These are phyloP conservation scores for Aphanomyces euteiches DNA, from an alignment of 352 stramenopile species.

Conservation along the genomic window DNA sequence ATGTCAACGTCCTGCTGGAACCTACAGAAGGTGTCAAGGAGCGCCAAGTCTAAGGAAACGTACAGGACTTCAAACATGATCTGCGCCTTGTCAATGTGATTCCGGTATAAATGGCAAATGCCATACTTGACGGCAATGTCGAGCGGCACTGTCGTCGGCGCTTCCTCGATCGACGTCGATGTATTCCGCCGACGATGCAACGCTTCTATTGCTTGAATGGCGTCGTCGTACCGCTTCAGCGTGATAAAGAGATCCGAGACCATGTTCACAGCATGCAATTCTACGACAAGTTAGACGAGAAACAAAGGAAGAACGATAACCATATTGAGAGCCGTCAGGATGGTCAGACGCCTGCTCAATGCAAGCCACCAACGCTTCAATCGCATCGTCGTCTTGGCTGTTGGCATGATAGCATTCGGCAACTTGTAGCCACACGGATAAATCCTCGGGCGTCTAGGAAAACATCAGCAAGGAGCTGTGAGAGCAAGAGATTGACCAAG, in stretches of 20 bases:
- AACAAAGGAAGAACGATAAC: background rate
- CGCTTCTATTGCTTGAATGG: constrained; percentile 74
- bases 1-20: constrained; percentile 81
- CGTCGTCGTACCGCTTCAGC: constrained; percentile 75
- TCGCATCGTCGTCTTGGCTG: constrained; percentile 78
- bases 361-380: constrained; percentile 79
- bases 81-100: constrained; percentile 65
- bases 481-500: constrained; percentile 12
- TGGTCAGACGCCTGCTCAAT: constrained; percentile 75
- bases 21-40: constrained; percentile 4
- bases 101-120: constrained; percentile 78
- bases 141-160: constrained; percentile 62
- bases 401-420: constrained; percentile 84
- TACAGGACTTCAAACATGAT: constrained; percentile 76
- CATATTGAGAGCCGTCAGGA: constrained; percentile 12
- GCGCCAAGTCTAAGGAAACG: background rate
- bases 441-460: constrained; percentile 51
- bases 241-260: constrained; percentile 83
- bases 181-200: constrained; percentile 56
- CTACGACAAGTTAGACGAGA: constrained; percentile 21
- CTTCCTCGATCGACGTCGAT: constrained; percentile 52
- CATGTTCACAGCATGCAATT: constrained; percentile 87
- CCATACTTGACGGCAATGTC: constrained; percentile 86
- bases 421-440: constrained; percentile 84
- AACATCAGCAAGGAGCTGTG: background rate